These are phyloP conservation scores for Saitozyma sp. DNA, from an alignment of 768 basidiomycete species.

Conservation along the genomic window DNA sequence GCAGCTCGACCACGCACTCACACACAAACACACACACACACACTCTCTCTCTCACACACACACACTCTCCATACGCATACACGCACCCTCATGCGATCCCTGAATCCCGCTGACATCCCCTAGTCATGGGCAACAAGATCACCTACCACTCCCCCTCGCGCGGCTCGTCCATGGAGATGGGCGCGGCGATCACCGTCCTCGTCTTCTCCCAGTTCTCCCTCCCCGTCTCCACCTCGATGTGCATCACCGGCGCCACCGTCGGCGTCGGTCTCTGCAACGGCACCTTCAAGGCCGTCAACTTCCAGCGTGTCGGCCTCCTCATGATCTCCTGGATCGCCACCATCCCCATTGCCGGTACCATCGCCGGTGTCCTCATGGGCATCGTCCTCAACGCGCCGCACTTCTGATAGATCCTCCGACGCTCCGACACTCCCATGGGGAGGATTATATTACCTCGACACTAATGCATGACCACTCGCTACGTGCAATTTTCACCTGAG, in stretches of 20 bases:
- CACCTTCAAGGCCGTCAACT: constrained; percentile 48
- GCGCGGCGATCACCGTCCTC: constrained; percentile 56
- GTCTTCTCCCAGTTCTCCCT: constrained; percentile 54
- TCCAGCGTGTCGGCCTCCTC: constrained; percentile 51
- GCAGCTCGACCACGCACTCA: no score
- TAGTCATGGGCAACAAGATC: constrained; percentile 53
- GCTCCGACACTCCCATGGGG: no score
- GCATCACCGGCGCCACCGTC: constrained; percentile 46
- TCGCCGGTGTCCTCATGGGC: constrained; percentile 44
- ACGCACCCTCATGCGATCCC: background rate
- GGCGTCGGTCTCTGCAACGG: constrained; percentile 42
- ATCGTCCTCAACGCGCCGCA: constrained; percentile 51
- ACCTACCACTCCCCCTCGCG: constrained; percentile 56
- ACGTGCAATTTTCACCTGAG: no score
- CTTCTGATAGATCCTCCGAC: constrained; percentile 10
- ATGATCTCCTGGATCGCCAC: constrained; percentile 46
- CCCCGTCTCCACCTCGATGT: constrained; percentile 47
- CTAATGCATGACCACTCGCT: no score
- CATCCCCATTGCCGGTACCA: constrained; percentile 40
- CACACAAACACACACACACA: no score
- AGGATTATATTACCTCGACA: no score
- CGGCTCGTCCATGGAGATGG: constrained; percentile 57
- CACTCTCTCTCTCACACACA: background rate
- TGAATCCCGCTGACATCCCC: background rate
- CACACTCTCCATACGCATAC: background rate